These are phyloP conservation scores for Lippia alba DNA, from an alignment of 305 asterid species.

Conservation along the genomic window DNA sequence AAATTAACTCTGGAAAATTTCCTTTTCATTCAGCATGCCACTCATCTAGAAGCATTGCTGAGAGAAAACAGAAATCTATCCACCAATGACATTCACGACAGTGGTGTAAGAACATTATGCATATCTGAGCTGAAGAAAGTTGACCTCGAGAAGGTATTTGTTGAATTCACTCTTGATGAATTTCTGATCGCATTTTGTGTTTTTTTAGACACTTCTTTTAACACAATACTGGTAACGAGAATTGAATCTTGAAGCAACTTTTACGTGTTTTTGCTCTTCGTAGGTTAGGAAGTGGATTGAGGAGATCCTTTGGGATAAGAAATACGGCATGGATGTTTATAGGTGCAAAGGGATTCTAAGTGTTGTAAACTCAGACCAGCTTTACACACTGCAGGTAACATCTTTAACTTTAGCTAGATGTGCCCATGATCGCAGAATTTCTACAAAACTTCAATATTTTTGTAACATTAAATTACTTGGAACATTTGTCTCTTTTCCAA, in stretches of 20 bases:
- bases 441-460: background rate
- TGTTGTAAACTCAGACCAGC: slow-evolving; percentile 66
- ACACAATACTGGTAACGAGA: background rate
- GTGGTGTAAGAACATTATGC: slow-evolving; percentile 88
- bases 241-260: background rate
- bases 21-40: slow-evolving; percentile 58
- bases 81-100: slow-evolving; percentile 73
- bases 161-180: slow-evolving; percentile 16
- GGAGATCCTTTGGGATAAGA: slow-evolving; percentile 93
- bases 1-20: slow-evolving; percentile 2
- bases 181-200: slow-evolving; percentile 2
- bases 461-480: background rate
- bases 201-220: background rate
- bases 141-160: slow-evolving; percentile 81
- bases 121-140: slow-evolving; percentile 61
- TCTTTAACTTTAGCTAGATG: background rate
- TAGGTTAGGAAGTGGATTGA: slow-evolving; percentile 84
- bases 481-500: background rate
- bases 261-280: slow-evolving; percentile 20
- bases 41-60: slow-evolving; percentile 83
- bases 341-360: slow-evolving; percentile 93
- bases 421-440: background rate
- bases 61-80: slow-evolving; percentile 67
- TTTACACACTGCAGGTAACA: slow-evolving; percentile 83
- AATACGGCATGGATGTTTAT: slow-evolving; percentile 88